Evolutionary conservation across 2,329 filamentous ascomycete genomes (phyloP).

Genomic region (Helminthosporium solani): DNA sequence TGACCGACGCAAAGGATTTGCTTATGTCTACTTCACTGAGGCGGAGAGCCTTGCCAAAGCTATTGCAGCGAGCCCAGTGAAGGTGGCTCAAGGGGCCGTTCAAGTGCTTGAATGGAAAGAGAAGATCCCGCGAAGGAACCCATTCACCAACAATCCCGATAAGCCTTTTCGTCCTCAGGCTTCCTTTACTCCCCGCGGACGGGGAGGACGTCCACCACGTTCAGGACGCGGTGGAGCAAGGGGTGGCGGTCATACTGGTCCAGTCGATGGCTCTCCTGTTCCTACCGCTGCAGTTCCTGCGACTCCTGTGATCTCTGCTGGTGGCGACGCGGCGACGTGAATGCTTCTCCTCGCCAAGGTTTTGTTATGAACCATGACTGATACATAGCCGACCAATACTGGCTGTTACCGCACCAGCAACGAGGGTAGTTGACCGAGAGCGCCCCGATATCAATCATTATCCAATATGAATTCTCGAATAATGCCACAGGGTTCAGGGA

Average conservation of each 20-base stretch:
- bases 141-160: conserved; percentile 18
- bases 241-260: conserved; percentile 26
- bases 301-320: conserved; percentile 12
- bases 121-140: conserved; percentile 32
- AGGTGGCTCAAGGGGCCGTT: conserved; percentile 81
- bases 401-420: not conserved
- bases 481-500: not conserved
- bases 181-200: conserved; percentile 36
- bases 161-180: conserved; percentile 25
- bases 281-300: conserved; percentile 12
- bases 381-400: not conserved
- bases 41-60: conserved; percentile 73
- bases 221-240: conserved; percentile 14
- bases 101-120: conserved; percentile 84
- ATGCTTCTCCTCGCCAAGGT: not conserved
- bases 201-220: conserved; percentile 33
- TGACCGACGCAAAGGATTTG: conserved; percentile 91
- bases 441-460: not conserved
- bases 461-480: not conserved
- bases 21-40: conserved; percentile 85
- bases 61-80: conserved; percentile 75
- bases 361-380: not conserved
- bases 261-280: conserved; percentile 2
- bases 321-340: conserved; percentile 17
- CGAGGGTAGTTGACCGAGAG: not conserved